Conservation (phyloP, 805 yeast species). For the Martiniozyma abietophila region DNA sequence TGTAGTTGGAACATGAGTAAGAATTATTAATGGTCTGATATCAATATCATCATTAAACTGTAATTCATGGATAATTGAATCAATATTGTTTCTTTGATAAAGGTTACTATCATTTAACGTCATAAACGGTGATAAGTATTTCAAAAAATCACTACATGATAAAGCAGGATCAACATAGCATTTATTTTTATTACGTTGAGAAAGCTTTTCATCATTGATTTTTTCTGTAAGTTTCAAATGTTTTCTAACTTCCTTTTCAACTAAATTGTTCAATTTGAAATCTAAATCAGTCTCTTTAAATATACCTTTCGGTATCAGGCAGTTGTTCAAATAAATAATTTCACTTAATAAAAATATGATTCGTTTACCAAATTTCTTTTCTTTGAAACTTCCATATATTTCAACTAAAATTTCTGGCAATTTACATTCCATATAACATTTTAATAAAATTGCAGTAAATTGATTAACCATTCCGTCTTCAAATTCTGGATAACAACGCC, state of each 20-base stretch:
- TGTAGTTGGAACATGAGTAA: slow-evolving; percentile 64
- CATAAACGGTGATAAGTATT: no score
- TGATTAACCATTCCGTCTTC: slow-evolving; percentile 47
- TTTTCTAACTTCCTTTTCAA: slow-evolving; percentile 22
- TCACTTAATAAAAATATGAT: slow-evolving; percentile 60
- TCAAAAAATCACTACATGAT: no score
- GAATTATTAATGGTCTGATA: slow-evolving; percentile 54
- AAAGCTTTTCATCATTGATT: not conserved
- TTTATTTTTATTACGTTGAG: not conserved
- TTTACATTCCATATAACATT: slow-evolving; percentile 46
- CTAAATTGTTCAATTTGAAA: slow-evolving; percentile 20
- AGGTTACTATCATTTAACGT: not conserved
- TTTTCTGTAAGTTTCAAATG: slow-evolving; percentile 13
- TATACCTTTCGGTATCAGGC: no score
- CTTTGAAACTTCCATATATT: slow-evolving; percentile 25
- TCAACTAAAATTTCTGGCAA: slow-evolving; percentile 39
- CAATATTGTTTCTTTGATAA: no score
- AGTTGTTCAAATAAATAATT: slow-evolving; percentile 42
- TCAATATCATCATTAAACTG: slow-evolving; percentile 65
- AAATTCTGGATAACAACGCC: slow-evolving; percentile 26
- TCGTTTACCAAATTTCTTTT: slow-evolving; percentile 38
- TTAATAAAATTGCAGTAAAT: slow-evolving; percentile 51
- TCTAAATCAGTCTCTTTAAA: slow-evolving; percentile 19
- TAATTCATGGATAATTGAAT: no score
- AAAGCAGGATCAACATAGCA: no score